Base-by-base conservation (phyloP, 1,284 basidiomycete genomes). In the Moniliophthora roreri region DNA sequence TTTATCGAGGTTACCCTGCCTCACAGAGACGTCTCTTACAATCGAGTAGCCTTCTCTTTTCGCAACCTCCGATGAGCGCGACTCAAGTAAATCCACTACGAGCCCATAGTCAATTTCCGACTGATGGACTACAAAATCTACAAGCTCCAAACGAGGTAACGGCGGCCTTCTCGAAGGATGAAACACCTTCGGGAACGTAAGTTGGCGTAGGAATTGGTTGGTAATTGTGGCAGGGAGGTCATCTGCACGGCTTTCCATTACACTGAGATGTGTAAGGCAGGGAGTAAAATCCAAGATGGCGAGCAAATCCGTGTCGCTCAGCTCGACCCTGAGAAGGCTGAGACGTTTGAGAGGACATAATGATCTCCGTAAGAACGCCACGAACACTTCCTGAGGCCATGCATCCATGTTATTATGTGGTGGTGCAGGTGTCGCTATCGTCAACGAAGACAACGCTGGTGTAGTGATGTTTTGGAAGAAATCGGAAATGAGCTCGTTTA, bases 81-180 rank as follows among this genome's bases (percentile, higher is more conserved):
- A 50, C 9, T 37, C 23, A 20, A 50, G 15, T 24, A 50, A 32
- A 20, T 50, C 49, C 5, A 42, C 26, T 4, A 50, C 24, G 6
- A 50, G n/a, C n/a, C 49, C 49, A 41, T 50, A 41, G 24, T 50
- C 39, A 6, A 50, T 50, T 2, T 38, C 11, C 16, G 49, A 50
- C 4, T 37, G 23, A 16, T 50, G 37, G 8, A 38, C 34, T 7
- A 50, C 38, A 11, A 50, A 41, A 20, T 50, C 49, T 10, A 50
- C 26, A 28, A 46, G 28, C 26, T 46, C 21, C 24, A 46, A 18
- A 10, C 18, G 21, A 8, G 24, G 44, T 16, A 46, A 28, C 13
- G 44, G 44, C 6, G 23, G 44, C 11, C 4, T 7, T 10, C 9
- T 28, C 24, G 23, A n/a, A 7, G 21, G 6, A 15, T 9, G 18